These are phyloP conservation scores for Anthostomella pinea DNA, from an alignment of 2,329 filamentous ascomycete genomes.

Conservation along the genomic window DNA sequence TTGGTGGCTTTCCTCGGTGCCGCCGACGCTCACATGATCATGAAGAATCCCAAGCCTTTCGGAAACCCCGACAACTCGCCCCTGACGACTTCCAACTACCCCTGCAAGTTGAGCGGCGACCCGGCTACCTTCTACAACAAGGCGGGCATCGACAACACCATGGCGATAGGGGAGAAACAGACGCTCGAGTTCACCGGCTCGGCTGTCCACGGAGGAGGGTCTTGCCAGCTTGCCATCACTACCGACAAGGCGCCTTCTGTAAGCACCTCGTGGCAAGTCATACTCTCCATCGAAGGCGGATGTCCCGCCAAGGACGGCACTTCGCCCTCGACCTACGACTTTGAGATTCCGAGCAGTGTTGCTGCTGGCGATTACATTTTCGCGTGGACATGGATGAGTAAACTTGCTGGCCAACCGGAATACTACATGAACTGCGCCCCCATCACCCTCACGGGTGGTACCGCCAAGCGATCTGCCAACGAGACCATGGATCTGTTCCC, in stretches of 20 bases:
- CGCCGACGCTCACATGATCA: constrained; percentile 62
- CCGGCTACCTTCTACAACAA: constrained; percentile 34
- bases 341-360: constrained; percentile 58
- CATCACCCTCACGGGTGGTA: constrained; percentile 48
- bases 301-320: constrained; percentile 53
- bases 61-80: constrained; percentile 53
- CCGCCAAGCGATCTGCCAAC: constrained; percentile 22
- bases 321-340: constrained; percentile 49
- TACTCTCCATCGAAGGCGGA: constrained; percentile 66
- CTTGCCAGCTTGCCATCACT: constrained; percentile 69
- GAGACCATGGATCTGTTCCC: constrained; percentile 36
- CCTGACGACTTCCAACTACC: constrained; percentile 56
- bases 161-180: constrained; percentile 41
- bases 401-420: constrained; percentile 65
- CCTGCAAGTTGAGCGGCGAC: constrained; percentile 55
- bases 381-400: constrained; percentile 75
- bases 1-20: constrained; percentile 47
- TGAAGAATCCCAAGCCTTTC: constrained; percentile 57
- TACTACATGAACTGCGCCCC: constrained; percentile 78
- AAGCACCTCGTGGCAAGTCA: constrained; percentile 62
- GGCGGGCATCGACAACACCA: constrained; percentile 39
- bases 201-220: constrained; percentile 70
- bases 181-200: constrained; percentile 55
- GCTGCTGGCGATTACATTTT: constrained; percentile 63
- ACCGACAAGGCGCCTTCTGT: constrained; percentile 46